A percentile compares a stretch with the other conserved stretches of the same genome.
These are phyloP conservation scores for Piromyces sp. DNA, from an alignment of 192 early-diverging fungal genomes.

Conservation along the genomic window DNA sequence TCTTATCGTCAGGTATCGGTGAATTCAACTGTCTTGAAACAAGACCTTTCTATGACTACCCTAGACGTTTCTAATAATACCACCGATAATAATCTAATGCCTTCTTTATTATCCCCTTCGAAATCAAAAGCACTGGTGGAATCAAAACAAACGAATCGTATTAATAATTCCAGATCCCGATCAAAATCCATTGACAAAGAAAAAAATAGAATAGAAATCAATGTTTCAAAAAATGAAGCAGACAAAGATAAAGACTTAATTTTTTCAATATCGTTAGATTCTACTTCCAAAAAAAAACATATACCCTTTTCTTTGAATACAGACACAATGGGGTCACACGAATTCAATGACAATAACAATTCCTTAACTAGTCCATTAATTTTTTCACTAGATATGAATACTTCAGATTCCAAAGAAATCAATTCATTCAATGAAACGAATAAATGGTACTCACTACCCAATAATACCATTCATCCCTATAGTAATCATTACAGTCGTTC, in stretches of 20 bases:
- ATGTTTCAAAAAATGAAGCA: not conserved
- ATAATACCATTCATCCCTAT: not conserved
- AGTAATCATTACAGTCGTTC: not conserved
- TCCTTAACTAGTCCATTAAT: not conserved
- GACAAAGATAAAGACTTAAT: not conserved
- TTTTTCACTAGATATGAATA: not conserved
- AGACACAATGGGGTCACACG: not conserved
- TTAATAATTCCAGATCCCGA: no score
- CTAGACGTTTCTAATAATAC: no score
- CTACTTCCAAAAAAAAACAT: not conserved
- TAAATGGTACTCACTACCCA: not conserved
- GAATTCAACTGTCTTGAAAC: not conserved
- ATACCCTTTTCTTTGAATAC: not conserved
- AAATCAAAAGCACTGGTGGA: no score
- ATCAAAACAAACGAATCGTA: no score
- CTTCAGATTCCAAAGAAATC: not conserved
- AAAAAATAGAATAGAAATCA: no score
- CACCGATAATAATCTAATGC: no score
- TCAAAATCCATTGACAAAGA: no score
- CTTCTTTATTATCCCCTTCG: no score
- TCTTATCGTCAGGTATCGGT: not conserved
- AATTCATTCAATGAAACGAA: not conserved
- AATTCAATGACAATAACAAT: not conserved
- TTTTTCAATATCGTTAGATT: not conserved
- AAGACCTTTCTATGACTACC: not conserved